phyloP scores from a whole-genome alignment of 306 rosid species.

The Pachyrhizus erosus region DNA sequence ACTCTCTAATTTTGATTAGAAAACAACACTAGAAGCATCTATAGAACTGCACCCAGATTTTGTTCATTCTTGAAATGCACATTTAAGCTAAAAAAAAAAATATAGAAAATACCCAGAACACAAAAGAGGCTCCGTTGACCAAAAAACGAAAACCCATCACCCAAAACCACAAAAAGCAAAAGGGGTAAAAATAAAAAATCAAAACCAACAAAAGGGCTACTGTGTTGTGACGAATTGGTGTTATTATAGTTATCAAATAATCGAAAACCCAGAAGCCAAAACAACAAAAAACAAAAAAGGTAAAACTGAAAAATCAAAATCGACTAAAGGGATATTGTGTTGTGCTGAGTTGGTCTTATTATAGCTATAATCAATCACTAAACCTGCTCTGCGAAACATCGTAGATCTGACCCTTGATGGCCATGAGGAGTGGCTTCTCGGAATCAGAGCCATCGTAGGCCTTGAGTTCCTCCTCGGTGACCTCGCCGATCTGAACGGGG shows the following conservation, averaged over 20 bases:
- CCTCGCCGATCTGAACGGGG: slow-evolving; percentile 93
- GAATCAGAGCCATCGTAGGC: slow-evolving; percentile 79
- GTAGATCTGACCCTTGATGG: slow-evolving; percentile 98
- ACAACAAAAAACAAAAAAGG: not conserved
- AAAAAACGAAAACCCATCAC: not conserved
- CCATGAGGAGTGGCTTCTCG: slow-evolving; percentile 86
- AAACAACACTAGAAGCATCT: not conserved
- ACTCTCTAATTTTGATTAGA: not conserved
- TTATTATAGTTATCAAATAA: not conserved
- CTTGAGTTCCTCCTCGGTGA: slow-evolving; percentile 74
- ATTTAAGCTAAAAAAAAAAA: not conserved
- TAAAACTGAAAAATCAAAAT: not conserved
- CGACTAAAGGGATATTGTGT: not conserved
- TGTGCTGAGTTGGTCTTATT: not conserved
- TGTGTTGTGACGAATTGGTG: not conserved
- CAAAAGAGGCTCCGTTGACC: slow-evolving; percentile 1
- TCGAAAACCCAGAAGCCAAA: not conserved
- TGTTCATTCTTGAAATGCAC: not conserved
- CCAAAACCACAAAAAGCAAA: slow-evolving; percentile 33
- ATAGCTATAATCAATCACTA: not conserved
- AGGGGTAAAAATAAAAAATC: not conserved
- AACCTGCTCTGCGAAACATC: slow-evolving; percentile 97
- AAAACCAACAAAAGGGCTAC: not conserved
- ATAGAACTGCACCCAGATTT: not conserved
- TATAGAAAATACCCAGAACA: slow-evolving; percentile 9